These are phyloP conservation scores for Trifolium pratense DNA, from an alignment of 306 rosid species.

Conservation along the genomic window DNA sequence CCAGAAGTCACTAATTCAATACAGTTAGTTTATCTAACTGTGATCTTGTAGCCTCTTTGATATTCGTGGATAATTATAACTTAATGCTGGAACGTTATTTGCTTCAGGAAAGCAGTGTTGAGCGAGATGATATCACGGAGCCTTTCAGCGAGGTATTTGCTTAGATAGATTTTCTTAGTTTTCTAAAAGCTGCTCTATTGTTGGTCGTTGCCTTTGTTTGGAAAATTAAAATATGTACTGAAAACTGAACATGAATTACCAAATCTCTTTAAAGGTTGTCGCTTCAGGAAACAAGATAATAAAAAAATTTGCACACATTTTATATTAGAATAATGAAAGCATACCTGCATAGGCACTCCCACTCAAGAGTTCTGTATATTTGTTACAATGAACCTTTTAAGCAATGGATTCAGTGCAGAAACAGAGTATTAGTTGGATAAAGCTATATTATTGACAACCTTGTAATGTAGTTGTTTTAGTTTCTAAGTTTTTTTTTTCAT, in stretches of 20 bases:
- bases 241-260: constrained; percentile 20
- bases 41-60: constrained; percentile 28
- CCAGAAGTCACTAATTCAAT: constrained; percentile 17
- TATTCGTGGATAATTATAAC: constrained; percentile 31
- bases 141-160: constrained; percentile 93
- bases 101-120: constrained; percentile 92
- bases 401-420: constrained; percentile 6
- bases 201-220: constrained; percentile 9
- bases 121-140: constrained; percentile 83
- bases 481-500: neutral
- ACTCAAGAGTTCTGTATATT: neutral
- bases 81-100: constrained; percentile 41
- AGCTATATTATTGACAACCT: neutral
- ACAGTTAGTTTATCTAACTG: constrained; percentile 24
- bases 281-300: neutral
- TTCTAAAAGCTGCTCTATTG: neutral
- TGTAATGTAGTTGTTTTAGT: constrained; percentile 22
- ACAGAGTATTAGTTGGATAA: constrained; percentile 8
- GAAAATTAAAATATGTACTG: constrained; percentile 25
- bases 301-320: neutral
- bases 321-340: neutral
- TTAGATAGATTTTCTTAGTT: constrained; percentile 23
- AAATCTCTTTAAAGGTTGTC: neutral
- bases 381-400: constrained; percentile 28
- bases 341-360: constrained; percentile 18